Evolutionary conservation across 1,139 yeast species (phyloP), one percentile per base, ranked within the genome.

Genomic region (Lodderomyces beijingensis): DNA sequence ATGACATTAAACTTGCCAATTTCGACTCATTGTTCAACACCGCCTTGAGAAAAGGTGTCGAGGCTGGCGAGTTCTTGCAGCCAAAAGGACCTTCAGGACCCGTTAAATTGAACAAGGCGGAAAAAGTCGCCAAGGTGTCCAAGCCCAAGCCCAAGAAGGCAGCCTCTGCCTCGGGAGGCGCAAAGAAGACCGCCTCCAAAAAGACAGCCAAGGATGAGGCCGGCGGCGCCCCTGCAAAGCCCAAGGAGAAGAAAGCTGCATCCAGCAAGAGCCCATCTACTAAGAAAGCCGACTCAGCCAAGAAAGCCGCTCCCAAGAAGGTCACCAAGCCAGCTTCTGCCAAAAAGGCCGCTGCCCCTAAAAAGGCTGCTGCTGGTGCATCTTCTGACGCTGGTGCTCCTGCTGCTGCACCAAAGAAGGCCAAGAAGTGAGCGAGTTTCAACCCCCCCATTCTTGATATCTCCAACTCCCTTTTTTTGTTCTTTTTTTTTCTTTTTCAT

Each of bases 41-140:
- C 32, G 91, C 95, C 23, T 68, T 87, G 51, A 79, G 81, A 66
- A 82, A 79, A 55, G 95, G 94, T 41, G 93, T 87, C 42, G 79
- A 74, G 38, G 57, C 75, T 17, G 95, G 87, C 33, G 84, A 77
- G 36, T 83, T 88, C 49, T 59, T 74, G 31, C 95, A 85, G 62
- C 95, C 95, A 54, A 87, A 86, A 67, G 96, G 95, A 39, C 78
- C 87, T 13, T 76, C 85, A 18, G 88, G 88, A 28, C 82, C 87
- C 19, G 77, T 80, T 44, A 80, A 80, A 59, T 59, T 78, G 44
- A 69, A 65, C 50, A 76, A 75, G 66, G 57, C 60, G 48, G 28
- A 36, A 34, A 35, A 41, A 4, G 33, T 45, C 17, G 19, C 28
- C 34, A 32, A 32, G 41, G 34, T 50, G 53, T 41, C 48, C 26